Evolutionary conservation across 2,329 filamentous ascomycete species (phyloP).

Genomic region (Ascosphaera pollenicola): DNA sequence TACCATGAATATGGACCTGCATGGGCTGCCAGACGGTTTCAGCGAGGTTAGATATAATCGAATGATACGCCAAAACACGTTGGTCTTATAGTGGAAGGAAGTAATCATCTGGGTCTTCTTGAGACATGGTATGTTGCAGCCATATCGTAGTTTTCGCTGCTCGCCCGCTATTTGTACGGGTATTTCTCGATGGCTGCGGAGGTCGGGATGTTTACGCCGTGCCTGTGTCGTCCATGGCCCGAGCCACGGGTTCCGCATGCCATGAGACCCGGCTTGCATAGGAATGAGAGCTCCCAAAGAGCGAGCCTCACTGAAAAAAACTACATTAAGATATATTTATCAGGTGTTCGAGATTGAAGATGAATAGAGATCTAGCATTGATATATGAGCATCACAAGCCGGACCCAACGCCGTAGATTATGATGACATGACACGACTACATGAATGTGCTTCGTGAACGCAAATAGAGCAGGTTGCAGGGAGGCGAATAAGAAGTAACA

Average conservation of each 20-base stretch:
- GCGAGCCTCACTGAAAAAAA: too few relatives aligned
- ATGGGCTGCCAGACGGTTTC: slow-evolving; percentile 56
- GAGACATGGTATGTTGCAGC: slow-evolving; percentile 7
- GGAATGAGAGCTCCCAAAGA: too few relatives aligned
- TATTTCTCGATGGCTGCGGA: too few relatives aligned
- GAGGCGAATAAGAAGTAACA: too few relatives aligned
- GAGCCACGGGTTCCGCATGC: too few relatives aligned
- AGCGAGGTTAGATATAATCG: slow-evolving; percentile 15
- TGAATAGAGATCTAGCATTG: background rate
- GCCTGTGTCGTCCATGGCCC: too few relatives aligned
- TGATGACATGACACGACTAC: background rate
- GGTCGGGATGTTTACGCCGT: too few relatives aligned
- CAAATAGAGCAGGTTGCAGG: background rate
- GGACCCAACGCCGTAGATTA: background rate
- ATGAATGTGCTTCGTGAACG: background rate
- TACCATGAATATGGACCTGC: slow-evolving; percentile 67
- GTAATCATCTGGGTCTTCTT: slow-evolving; percentile 32
- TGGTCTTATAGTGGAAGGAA: slow-evolving; percentile 35
- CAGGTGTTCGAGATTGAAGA: too few relatives aligned
- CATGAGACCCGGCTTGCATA: too few relatives aligned
- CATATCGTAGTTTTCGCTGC: background rate
- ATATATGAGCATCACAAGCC: background rate
- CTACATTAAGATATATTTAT: too few relatives aligned
- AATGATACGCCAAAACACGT: slow-evolving; percentile 37
- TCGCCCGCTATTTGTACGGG: too few relatives aligned